Percentiles rank a stretch among this genome's conserved stretches.
Evolutionary conservation across 2,329 filamentous ascomycete genomes (phyloP).

Genomic region (Fusarium sp.): DNA sequence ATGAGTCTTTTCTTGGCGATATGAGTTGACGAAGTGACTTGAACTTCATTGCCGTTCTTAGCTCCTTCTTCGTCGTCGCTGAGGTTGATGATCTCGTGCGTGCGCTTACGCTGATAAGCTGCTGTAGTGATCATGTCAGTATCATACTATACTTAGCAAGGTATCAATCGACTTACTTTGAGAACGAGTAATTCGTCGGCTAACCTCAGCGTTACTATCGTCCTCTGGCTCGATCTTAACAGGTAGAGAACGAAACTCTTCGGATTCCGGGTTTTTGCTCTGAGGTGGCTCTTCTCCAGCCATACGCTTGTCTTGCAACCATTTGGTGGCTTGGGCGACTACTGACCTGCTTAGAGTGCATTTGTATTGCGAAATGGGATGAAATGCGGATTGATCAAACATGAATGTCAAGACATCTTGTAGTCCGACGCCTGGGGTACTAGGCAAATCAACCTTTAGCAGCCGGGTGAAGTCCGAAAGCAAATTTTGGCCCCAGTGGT

Average conservation of each 20-base stretch:
- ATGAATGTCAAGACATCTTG: background rate
- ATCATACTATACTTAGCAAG: background rate
- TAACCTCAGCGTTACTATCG: background rate
- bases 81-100: background rate
- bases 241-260: background rate
- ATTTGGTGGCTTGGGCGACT: background rate
- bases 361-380: rapidly evolving
- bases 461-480: background rate
- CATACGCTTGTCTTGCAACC: conserved; percentile 7
- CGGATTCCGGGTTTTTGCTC: no score
- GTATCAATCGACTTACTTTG: background rate
- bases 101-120: background rate
- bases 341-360: background rate
- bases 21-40: background rate
- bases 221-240: background rate
- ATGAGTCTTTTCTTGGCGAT: conserved; percentile 8
- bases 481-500: background rate
- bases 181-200: no score
- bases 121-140: background rate
- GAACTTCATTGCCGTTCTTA: background rate
- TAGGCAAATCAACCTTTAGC: background rate
- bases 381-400: background rate
- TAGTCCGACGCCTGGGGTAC: background rate
- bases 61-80: background rate
- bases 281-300: no score